A percentile compares a stretch with the other conserved stretches of the same genome.
phyloP scores from a whole-genome alignment of 805 yeast genomes.

The Candida quercuum region DNA sequence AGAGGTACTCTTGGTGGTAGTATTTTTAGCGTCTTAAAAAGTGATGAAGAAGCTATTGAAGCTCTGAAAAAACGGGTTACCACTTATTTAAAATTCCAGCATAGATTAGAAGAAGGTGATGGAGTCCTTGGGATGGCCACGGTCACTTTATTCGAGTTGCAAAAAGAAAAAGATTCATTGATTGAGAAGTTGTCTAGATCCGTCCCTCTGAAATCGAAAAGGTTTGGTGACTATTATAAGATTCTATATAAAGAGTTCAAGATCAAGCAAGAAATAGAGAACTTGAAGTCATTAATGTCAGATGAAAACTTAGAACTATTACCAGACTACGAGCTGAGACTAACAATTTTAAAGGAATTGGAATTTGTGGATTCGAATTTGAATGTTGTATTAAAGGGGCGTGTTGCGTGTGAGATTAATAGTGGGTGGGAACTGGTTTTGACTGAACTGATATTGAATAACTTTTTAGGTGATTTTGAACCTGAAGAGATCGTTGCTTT shows the following conservation, averaged over 20 bases:
- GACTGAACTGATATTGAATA: slow-evolving; percentile 86
- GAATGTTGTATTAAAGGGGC: slow-evolving; percentile 81
- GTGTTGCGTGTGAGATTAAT: slow-evolving; percentile 90
- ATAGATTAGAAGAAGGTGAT: slow-evolving; percentile 38
- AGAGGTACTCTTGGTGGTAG: slow-evolving; percentile 21
- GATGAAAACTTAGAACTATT: slow-evolving; percentile 85
- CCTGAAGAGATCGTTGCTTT: slow-evolving; percentile 97
- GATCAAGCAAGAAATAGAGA: slow-evolving; percentile 45
- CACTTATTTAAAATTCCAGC: slow-evolving; percentile 31
- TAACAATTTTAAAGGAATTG: slow-evolving; percentile 71
- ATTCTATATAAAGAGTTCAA: slow-evolving; percentile 40
- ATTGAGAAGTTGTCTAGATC: slow-evolving; percentile 25
- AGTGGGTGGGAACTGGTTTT: slow-evolving; percentile 87
- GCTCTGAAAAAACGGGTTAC: slow-evolving; percentile 33
- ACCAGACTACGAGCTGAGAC: slow-evolving; percentile 91
- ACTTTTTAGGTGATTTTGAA: slow-evolving; percentile 87
- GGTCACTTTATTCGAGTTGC: slow-evolving; percentile 30
- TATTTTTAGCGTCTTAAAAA: slow-evolving; percentile 8
- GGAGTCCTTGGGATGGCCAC: slow-evolving; percentile 31
- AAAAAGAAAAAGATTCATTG: slow-evolving; percentile 32
- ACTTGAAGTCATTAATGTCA: slow-evolving; percentile 58
- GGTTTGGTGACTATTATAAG: slow-evolving; percentile 39
- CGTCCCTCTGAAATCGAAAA: slow-evolving; percentile 30
- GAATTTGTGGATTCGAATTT: slow-evolving; percentile 72
- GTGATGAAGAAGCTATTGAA: slow-evolving; percentile 25